Conservation (phyloP, 1,139 yeast species). For the Yarrowia galli region DNA sequence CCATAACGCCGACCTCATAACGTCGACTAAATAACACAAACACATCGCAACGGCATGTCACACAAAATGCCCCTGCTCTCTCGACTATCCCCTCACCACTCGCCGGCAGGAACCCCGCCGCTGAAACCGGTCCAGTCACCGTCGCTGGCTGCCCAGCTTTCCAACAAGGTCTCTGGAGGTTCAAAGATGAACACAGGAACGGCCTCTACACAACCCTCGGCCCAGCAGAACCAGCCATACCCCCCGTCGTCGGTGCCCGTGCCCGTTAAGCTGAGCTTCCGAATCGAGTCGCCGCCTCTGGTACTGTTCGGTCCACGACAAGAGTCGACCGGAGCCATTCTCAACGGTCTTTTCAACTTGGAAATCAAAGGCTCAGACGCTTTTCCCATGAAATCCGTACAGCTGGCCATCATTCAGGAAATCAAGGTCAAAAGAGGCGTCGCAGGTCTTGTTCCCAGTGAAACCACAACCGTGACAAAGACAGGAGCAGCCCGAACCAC, state of each 20-base stretch:
- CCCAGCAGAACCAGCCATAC: slow-evolving; percentile 29
- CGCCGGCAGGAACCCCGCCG: slow-evolving; percentile 35
- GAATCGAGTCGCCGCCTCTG: slow-evolving; percentile 89
- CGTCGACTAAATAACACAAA: slow-evolving; percentile 5
- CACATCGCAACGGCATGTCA: slow-evolving; percentile 3
- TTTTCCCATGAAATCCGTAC: slow-evolving; percentile 61
- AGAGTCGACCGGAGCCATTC: slow-evolving; percentile 84
- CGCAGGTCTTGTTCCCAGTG: slow-evolving; percentile 25
- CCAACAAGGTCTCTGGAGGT: slow-evolving; percentile 21
- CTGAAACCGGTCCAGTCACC: slow-evolving; percentile 33
- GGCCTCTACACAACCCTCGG: slow-evolving; percentile 24
- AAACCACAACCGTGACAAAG: slow-evolving; percentile 42
- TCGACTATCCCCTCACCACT: slow-evolving; percentile 26
- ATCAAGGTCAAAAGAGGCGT: slow-evolving; percentile 50
- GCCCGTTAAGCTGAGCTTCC: slow-evolving; percentile 59
- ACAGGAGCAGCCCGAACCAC: slow-evolving; percentile 63
- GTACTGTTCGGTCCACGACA: slow-evolving; percentile 78
- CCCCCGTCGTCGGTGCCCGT: slow-evolving; percentile 39
- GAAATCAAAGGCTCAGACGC: slow-evolving; percentile 47
- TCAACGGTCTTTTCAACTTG: slow-evolving; percentile 69
- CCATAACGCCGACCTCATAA: neutral
- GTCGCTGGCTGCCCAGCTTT: slow-evolving; percentile 21
- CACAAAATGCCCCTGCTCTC: slow-evolving; percentile 36
- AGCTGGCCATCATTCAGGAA: slow-evolving; percentile 72
- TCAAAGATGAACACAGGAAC: slow-evolving; percentile 29